Base-by-base conservation (phyloP, 371 early-diverging fungal genomes). In the Circinella minor region DNA sequence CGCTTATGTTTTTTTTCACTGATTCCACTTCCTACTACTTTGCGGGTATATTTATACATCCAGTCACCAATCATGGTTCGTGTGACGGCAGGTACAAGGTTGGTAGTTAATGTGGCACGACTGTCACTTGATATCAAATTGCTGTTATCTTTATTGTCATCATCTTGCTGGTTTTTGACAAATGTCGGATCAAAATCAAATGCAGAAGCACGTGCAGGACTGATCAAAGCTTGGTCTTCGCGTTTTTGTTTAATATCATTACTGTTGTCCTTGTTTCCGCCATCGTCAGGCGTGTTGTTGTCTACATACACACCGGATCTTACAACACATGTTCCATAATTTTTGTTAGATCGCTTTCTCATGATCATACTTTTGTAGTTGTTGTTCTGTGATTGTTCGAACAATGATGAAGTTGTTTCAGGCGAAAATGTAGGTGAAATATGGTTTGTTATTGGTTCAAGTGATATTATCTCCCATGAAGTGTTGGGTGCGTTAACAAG, bases 11-110 rank as follows among this genome's bases (percentile, higher is more conserved):
- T 77, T 55, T 88, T 88, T 71, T 89, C 90, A 34, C 85, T 84
- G n/a, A 80, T 83, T 20, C 85, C 84, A n/a, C 71, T 71, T 6
- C 82, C 84, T 61, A 83, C 80, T 34, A 77, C 71, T 48, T 86
- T 80, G 8, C 89, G 82, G 17, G 89, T 89, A 66, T 88, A 91
- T 79, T 94, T 94, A 75, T 82, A 87, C 75, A 93, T 77, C 74
- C 85, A 90, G 55, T 90, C 89, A 7, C 94, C 94, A 36, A 91
- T 88, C 93, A 93, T 93, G 27, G 92, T 91, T 38, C 89, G 88
- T 18, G 92, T 90, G n/a, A 82, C 61, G 17, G 67, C 73, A 15
- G 75, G 78, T n/a, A 70, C 54, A 37, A 63, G 59, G 48, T 65
- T 64, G 18, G 54, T 62, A 1, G 34, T 47, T 13, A 61, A 37